phyloP scores from a whole-genome alignment of 208 protist genomes.

The Leptomonas pyrrhocoris region DNA sequence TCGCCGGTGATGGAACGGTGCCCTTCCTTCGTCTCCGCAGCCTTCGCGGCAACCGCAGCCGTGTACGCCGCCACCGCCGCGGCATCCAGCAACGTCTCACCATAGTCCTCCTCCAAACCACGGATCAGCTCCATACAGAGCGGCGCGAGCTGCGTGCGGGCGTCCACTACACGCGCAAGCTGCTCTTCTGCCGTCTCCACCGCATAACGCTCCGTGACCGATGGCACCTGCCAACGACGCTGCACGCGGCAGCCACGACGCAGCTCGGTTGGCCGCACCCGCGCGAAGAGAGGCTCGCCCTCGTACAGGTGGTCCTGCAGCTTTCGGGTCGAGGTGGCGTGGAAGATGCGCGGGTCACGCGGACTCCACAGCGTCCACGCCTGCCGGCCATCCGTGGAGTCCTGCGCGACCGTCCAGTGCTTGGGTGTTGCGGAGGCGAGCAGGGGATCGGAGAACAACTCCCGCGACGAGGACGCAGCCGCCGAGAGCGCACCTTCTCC shows the following conservation, averaged over 20 bases:
- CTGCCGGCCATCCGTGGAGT: conserved; percentile 67
- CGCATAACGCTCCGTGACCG: conserved; percentile 52
- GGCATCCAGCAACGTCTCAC: conserved; percentile 45
- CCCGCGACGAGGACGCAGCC: background rate
- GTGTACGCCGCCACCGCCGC: conserved; percentile 8
- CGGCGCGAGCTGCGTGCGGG: conserved; percentile 43
- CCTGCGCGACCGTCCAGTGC: conserved; percentile 74
- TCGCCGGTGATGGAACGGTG: too few relatives aligned
- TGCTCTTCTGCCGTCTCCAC: conserved; percentile 59
- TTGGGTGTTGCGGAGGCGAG: conserved; percentile 62
- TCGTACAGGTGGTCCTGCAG: conserved; percentile 90
- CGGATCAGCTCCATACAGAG: conserved; percentile 48
- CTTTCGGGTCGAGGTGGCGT: conserved; percentile 78
- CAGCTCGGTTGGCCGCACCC: conserved; percentile 37
- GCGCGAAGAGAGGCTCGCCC: conserved; percentile 87
- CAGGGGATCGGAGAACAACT: conserved; percentile 32
- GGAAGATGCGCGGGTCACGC: conserved; percentile 79
- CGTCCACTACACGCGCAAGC: conserved; percentile 46
- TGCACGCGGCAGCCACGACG: conserved; percentile 47
- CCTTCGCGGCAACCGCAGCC: background rate
- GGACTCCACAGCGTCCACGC: conserved; percentile 83
- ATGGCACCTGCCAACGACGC: conserved; percentile 79
- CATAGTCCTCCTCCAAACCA: conserved; percentile 66
- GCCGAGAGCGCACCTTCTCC: background rate
- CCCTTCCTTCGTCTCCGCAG: background rate